A percentile compares a stretch with the other conserved stretches of the same genome.
Conservation (phyloP, 2,329 filamentous ascomycete genomes). For the Stachybotrys echinatus region DNA sequence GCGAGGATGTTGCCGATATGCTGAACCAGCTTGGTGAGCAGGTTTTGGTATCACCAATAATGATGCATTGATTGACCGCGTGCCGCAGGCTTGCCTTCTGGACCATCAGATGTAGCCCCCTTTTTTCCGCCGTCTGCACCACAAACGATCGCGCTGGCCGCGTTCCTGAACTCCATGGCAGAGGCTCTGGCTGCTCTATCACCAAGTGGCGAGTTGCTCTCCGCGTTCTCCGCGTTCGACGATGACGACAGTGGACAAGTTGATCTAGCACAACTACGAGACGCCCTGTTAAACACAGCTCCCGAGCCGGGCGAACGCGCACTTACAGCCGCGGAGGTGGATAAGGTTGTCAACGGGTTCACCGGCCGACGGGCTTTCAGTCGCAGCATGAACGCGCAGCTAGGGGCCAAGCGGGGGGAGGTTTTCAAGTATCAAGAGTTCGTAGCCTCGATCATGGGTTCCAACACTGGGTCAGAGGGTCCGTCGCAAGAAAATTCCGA, state of each 20-base stretch:
- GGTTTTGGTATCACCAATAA: neutral
- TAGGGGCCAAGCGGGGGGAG: conserved; percentile 65
- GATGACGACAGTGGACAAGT: conserved; percentile 93
- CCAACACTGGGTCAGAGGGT: conserved; percentile 34
- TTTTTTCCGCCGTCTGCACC: conserved; percentile 75
- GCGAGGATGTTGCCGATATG: conserved; percentile 83
- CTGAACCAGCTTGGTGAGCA: conserved; percentile 70
- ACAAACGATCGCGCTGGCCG: conserved; percentile 74
- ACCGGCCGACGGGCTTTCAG: conserved; percentile 79
- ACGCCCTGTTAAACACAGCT: conserved; percentile 75
- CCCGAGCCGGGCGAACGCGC: conserved; percentile 65
- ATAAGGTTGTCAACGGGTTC: conserved; percentile 83
- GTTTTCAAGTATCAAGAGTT: conserved; percentile 95
- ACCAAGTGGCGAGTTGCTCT: conserved; percentile 72
- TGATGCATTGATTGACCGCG: neutral
- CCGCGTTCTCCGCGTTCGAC: conserved; percentile 92
- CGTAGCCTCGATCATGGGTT: conserved; percentile 63
- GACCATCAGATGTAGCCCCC: conserved; percentile 61
- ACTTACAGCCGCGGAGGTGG: conserved; percentile 69
- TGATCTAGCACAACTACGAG: conserved; percentile 74
- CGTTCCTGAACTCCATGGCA: conserved; percentile 80
- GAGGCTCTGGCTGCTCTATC: conserved; percentile 70
- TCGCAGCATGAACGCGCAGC: conserved; percentile 47
- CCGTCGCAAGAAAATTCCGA: conserved; percentile 22
- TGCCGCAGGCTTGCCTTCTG: conserved; percentile 61